A percentile compares a stretch with the other conserved stretches of the same genome.
phyloP scores from a whole-genome alignment of 176 grass and related monocot species.

The Triticum monococcum region DNA sequence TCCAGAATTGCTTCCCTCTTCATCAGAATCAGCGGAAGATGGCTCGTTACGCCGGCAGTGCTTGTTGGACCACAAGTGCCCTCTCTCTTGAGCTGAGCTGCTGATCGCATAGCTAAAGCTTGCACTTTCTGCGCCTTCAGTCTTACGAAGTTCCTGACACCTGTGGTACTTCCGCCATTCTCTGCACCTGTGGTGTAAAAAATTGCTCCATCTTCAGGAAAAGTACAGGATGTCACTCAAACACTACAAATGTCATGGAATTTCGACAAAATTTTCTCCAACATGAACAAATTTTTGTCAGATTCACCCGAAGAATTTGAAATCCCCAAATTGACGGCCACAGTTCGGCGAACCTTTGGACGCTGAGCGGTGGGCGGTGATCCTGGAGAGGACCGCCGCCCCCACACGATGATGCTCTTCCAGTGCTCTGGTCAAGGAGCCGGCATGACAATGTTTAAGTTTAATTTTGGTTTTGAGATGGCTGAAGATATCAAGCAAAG shows the following conservation, averaged over 20 bases:
- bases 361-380: background rate
- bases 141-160: conserved; percentile 48
- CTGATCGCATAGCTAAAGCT: conserved; percentile 48
- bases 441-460: conserved; percentile 31
- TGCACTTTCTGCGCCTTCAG: conserved; percentile 63
- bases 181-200: conserved; percentile 48
- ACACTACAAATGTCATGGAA: background rate
- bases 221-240: background rate
- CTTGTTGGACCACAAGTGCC: background rate
- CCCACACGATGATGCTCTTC: conserved; percentile 64
- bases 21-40: conserved; percentile 17
- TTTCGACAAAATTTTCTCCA: background rate
- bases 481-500: background rate
- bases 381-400: conserved; percentile 57
- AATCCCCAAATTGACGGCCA: background rate
- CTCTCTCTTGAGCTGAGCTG: conserved; percentile 38
- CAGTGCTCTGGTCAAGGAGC: conserved; percentile 58
- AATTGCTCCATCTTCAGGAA: background rate
- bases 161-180: background rate
- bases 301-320: too few relatives aligned
- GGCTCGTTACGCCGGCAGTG: background rate
- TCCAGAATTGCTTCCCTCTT: conserved; percentile 4
- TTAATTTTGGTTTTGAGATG: background rate
- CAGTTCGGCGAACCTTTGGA: background rate
- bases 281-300: background rate